Evolutionary conservation across 2,329 filamentous ascomycete species (phyloP).

Genomic region (Drechslera avenae): DNA sequence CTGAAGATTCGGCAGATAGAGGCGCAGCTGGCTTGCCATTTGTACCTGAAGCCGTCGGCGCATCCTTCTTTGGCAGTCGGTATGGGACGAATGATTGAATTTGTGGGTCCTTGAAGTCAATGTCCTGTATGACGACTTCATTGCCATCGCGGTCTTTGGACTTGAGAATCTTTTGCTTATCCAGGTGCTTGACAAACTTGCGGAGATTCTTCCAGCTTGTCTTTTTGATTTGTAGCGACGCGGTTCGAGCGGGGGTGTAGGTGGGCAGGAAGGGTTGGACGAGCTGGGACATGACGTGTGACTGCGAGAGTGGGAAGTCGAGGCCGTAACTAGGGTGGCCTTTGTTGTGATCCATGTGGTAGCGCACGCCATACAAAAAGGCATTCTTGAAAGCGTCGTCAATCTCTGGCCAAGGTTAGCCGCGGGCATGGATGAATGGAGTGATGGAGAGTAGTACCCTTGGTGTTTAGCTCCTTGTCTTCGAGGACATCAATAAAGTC

Average conservation of each 20-base stretch:
- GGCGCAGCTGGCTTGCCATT: slow-evolving; percentile 51
- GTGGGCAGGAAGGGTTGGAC: slow-evolving; percentile 70
- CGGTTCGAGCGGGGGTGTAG: slow-evolving; percentile 59
- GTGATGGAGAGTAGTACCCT: slow-evolving; percentile 50
- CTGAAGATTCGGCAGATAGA: slow-evolving; percentile 47
- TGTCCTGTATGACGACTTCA: slow-evolving; percentile 67
- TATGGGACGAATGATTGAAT: slow-evolving; percentile 66
- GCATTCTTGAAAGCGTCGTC: slow-evolving; percentile 69
- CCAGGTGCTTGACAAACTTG: slow-evolving; percentile 71
- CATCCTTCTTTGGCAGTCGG: slow-evolving; percentile 63
- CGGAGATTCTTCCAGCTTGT: slow-evolving; percentile 72
- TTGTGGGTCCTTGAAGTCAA: slow-evolving; percentile 65
- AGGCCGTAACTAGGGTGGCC: slow-evolving; percentile 60
- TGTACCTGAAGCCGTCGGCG: slow-evolving; percentile 31
- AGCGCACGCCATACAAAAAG: slow-evolving; percentile 66
- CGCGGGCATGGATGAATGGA: not conserved
- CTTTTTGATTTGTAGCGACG: slow-evolving; percentile 70
- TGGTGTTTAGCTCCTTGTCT: slow-evolving; percentile 61
- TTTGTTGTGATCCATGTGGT: slow-evolving; percentile 63
- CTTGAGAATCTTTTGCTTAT: slow-evolving; percentile 67
- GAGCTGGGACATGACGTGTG: slow-evolving; percentile 66
- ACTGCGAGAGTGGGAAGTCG: slow-evolving; percentile 67
- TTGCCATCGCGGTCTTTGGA: slow-evolving; percentile 68
- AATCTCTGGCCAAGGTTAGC: slow-evolving; percentile 58
- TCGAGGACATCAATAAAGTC: slow-evolving; percentile 49